Percentiles rank a stretch among this genome's conserved stretches.
phyloP scores from a whole-genome alignment of 805 yeast genomes.

The Saccharomycopsis malanga region DNA sequence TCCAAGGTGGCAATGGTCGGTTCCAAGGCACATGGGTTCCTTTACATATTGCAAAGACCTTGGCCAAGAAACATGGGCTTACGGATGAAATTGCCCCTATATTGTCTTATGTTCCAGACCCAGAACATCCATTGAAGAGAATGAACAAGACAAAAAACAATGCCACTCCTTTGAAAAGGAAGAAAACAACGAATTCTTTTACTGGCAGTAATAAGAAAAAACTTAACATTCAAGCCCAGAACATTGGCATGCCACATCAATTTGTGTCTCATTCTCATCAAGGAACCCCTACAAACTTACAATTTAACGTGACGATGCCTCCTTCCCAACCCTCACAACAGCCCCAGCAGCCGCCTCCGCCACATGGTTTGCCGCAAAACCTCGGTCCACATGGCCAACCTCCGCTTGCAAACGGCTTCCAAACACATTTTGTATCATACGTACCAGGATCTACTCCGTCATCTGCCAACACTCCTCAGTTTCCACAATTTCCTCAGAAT shows the following conservation, averaged over 20 bases:
- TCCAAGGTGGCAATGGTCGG: conserved; percentile 81
- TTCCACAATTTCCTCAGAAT: conserved; percentile 3
- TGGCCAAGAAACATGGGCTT: conserved; percentile 47
- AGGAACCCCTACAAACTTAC: neutral
- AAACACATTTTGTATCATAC: neutral
- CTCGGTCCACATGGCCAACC: neutral
- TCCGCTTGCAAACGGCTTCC: neutral
- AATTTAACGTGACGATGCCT: neutral
- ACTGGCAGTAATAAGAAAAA: conserved; percentile 7
- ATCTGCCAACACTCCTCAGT: conserved; percentile 2
- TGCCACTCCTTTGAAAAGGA: conserved; percentile 22
- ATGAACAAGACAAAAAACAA: conserved; percentile 21
- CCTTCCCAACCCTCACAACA: conserved; percentile 2
- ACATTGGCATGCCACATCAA: conserved; percentile 2
- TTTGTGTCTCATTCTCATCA: conserved; percentile 11
- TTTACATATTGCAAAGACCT: conserved; percentile 50
- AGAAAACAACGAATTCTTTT: conserved; percentile 21
- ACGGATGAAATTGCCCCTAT: conserved; percentile 44
- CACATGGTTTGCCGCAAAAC: neutral
- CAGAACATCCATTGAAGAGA: conserved; percentile 37
- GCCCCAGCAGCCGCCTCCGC: conserved; percentile 7
- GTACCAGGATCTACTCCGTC: conserved; percentile 1
- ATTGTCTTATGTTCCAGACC: conserved; percentile 45
- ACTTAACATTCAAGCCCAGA: conserved; percentile 26
- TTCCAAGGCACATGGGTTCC: conserved; percentile 90